Base-by-base conservation (phyloP, 108 stramenopile species). In the Aurantiochytrium sp. region DNA sequence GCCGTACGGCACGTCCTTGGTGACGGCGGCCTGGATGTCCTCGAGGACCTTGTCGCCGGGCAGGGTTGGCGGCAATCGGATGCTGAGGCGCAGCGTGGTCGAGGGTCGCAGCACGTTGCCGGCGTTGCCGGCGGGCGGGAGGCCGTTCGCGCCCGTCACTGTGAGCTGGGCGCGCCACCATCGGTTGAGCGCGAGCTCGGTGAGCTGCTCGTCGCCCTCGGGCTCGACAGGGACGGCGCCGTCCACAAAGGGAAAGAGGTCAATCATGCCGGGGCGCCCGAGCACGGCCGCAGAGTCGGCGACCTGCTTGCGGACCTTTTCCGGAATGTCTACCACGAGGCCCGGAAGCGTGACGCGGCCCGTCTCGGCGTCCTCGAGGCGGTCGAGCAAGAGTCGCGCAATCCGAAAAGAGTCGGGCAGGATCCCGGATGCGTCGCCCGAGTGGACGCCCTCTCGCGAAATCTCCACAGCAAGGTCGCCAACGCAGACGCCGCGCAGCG, bases 401-500 rank as follows among this genome's bases (percentile, higher is more conserved):
- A 81, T 81, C 10, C 73, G 73, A 48, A 81, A 81, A 12, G 73
- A 27, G 39, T 81, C 73, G 0, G 73, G 73, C n/a, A 81, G 39
- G 2, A 81, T 48, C 12, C 73, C 73, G 8, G 73, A 81, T 0
- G 42, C 73, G 24, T 81, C 73, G 0, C 73, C 73, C 2, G 73
- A 81, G 73, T 81, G 73, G n/a, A 81, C 73, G 45, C 73, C 73
- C 32, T 81, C 73, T 6, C 30, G n/a, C 42, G 45, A 41, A 24
- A 81, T 41, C 39, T 81, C 73, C 1, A 81, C 73, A 1, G 21
- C 8, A 48, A 81, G 73, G 42, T 81, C 32, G 6, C 73, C 73
- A 15, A 81, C 73, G 73, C 73, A 81, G 30, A 81, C 45, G 39
- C 73, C 73, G 24, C 73, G 73, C 21, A 81, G 73, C 21, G 73